These are phyloP conservation scores for Globisporangium paddicum DNA, from an alignment of 352 stramenopile species.

Conservation along the genomic window DNA sequence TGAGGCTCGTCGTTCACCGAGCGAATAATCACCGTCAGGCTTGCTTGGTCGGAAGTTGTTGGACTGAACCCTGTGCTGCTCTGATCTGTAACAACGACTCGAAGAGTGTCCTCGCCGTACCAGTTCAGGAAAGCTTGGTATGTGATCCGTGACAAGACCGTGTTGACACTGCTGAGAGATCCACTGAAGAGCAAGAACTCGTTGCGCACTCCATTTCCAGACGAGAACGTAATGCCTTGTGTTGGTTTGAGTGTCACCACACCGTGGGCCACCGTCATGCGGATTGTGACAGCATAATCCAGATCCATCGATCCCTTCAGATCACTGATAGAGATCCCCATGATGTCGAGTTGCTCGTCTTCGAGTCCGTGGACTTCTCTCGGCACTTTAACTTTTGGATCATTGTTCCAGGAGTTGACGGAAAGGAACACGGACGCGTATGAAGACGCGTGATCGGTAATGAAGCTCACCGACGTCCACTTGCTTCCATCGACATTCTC, in stretches of 20 bases:
- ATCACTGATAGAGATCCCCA: conserved; percentile 41
- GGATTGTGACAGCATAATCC: conserved; percentile 58
- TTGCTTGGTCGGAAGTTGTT: conserved; percentile 28
- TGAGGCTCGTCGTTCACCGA: conserved; percentile 65
- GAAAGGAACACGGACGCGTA: conserved; percentile 68
- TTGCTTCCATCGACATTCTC: conserved; percentile 66
- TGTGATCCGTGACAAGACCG: conserved; percentile 33
- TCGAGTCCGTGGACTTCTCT: conserved; percentile 32
- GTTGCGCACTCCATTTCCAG: conserved; percentile 39
- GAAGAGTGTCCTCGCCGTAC: conserved; percentile 60
- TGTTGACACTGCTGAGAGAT: conserved; percentile 52
- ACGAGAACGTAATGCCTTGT: conserved; percentile 55
- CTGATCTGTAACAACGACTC: conserved; percentile 56
- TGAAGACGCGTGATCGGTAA: conserved; percentile 58
- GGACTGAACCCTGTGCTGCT: conserved; percentile 51
- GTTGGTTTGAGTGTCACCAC: conserved; percentile 46
- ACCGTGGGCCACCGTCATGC: conserved; percentile 50
- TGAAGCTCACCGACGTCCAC: conserved; percentile 65
- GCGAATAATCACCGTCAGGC: conserved; percentile 30
- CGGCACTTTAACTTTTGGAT: conserved; percentile 44
- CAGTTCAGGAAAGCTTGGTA: conserved; percentile 70
- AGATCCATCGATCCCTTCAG: conserved; percentile 40
- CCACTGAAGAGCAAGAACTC: conserved; percentile 67
- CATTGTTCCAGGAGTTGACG: conserved; percentile 69
- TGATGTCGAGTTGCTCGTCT: conserved; percentile 41